These are phyloP conservation scores for Craterostigma plantagineum DNA, from an alignment of 257 asterid genomes.

Conservation along the genomic window DNA sequence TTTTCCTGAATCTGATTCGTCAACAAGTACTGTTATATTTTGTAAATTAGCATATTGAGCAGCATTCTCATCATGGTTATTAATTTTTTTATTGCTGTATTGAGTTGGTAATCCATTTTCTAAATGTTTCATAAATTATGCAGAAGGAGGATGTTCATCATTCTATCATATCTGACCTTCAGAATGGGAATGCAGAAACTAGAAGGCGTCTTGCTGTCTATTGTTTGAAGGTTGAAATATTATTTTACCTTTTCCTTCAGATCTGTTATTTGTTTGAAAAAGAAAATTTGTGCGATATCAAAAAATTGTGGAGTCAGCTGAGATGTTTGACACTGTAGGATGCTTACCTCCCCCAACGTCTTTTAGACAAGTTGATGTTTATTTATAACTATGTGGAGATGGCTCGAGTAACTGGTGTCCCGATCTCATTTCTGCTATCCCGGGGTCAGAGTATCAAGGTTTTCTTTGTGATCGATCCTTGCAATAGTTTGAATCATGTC, in stretches of 20 bases:
- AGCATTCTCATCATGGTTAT: no score
- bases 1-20: no score
- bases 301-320: conserved; percentile 9
- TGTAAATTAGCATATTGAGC: no score
- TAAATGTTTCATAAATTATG: conserved; percentile 10
- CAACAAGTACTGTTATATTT: no score
- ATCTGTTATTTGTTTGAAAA: no score
- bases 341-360: conserved; percentile 98
- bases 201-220: conserved; percentile 95
- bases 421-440: conserved; percentile 85
- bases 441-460: conserved; percentile 99
- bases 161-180: conserved; percentile 95
- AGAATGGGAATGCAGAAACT: conserved; percentile 88
- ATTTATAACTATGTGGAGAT: conserved; percentile 92
- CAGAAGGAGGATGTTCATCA: conserved; percentile 99
- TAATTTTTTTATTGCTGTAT: conserved; percentile 3
- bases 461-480: conserved; percentile 16
- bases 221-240: conserved; percentile 80
- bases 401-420: conserved; percentile 99
- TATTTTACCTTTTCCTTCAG: neutral
- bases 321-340: conserved; percentile 35
- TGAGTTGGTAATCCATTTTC: conserved; percentile 7
- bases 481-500: no score
- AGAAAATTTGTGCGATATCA: no score
- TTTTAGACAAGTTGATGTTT: conserved; percentile 88